Evolutionary conservation across 352 stramenopile species (phyloP), one percentile per base, ranked within the genome.

Genomic region (Globisporangium recalcitrans): DNA sequence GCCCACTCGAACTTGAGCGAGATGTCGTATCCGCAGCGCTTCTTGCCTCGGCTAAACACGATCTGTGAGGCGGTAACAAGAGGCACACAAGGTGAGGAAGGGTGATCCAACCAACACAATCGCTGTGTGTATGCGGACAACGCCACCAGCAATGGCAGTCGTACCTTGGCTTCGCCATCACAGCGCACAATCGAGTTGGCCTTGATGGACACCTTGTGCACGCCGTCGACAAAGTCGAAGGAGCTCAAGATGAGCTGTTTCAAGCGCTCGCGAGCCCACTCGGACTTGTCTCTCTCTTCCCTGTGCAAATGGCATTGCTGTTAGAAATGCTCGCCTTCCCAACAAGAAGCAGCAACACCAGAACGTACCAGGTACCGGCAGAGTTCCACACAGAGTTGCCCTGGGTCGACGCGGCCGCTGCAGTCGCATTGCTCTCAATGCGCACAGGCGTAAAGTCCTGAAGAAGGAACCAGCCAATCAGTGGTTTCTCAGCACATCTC

Each of bases 21-120:
- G 29, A 94, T 77, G 46, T 94, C 83, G 62, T 91, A 94, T 5
- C 85, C 83, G 48, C 85, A 94, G 46, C 85, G 85, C 67, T 94
- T 94, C 73, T 91, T 91, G 46, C 85, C 81, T 40, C 85, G 81
- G 62, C 83, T 92, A 56, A 91, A 91, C 14, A 94, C 81, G 63
- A 88, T 26, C 77, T 88, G 56, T 34, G 51, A 10, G 29, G 13
- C 4, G 16, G 22, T 24, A 22, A 51, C 16, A 58, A 47, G 59
- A 62, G 13, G 36, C 51, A n/a, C n/a, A n/a, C n/a, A n/a, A n/a
- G n/a, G 16, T 11, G 11, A 36, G 31, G 8, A 51, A 16, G 10
- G 31, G 10, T 32, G 38, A 46, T 46, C 16, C 38, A 46, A 10
- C 38, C 38, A 46, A 46, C 6, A 13, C n/a, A 21, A 22, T 21